A percentile compares a stretch with the other conserved stretches of the same genome.
Conservation (phyloP, 2,329 filamentous ascomycete genomes). For the Leptographium lundbergii region DNA sequence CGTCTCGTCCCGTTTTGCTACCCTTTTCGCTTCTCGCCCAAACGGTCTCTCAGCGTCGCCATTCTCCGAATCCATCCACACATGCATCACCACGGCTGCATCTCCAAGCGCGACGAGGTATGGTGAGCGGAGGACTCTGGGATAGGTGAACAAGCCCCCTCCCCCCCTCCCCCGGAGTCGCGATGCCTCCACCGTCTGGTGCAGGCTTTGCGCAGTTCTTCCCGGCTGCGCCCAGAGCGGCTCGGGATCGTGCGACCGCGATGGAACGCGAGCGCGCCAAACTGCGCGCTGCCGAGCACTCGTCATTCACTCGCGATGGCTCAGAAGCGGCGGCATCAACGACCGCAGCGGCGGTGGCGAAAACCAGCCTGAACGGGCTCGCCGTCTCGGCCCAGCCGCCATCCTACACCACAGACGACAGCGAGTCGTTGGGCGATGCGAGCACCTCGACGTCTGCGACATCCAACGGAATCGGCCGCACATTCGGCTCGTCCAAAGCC, state of each 20-base stretch:
- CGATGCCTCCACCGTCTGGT: constrained; percentile 65
- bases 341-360: not conserved
- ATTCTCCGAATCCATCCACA: constrained; percentile 10
- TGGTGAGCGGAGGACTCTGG: constrained; percentile 43
- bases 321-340: not conserved
- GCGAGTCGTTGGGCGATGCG: constrained; percentile 48
- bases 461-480: not conserved
- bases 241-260: constrained; percentile 35
- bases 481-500: not conserved
- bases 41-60: constrained; percentile 2
- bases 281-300: constrained; percentile 27
- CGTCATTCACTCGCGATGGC: constrained; percentile 20
- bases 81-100: constrained; percentile 23
- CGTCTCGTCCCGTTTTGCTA: constrained; percentile 11
- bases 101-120: constrained; percentile 27
- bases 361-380: not conserved
- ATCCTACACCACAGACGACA: constrained; percentile 32
- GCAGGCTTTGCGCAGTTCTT: constrained; percentile 82
- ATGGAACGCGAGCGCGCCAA: constrained; percentile 50
- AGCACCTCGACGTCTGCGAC: not conserved
- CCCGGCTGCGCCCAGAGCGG: constrained; percentile 60
- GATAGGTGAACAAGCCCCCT: constrained; percentile 27
- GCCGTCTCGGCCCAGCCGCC: constrained; percentile 1
- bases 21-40: not conserved
- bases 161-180: constrained; percentile 23